Evolutionary conservation across 1,284 basidiomycete species (phyloP).

Genomic region (Ganoderma leucocontextum): DNA sequence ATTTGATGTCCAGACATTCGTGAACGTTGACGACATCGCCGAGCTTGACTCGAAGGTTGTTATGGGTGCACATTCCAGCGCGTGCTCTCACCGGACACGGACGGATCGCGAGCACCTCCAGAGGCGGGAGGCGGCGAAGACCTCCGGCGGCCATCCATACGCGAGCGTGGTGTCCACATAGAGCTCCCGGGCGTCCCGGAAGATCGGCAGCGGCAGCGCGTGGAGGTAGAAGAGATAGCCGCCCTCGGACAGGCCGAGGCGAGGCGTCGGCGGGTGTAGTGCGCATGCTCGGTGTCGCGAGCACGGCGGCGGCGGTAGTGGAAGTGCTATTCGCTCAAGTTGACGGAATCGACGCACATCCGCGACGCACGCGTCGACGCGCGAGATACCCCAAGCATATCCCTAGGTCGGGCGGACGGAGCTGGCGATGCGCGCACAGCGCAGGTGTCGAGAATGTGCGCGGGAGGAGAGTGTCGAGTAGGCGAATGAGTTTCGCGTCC

Average conservation of each 20-base stretch:
- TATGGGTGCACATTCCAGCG: no score
- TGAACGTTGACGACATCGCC: no score
- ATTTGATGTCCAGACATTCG: no score
- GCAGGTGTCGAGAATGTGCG: not conserved
- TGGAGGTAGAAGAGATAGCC: not conserved
- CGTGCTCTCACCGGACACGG: not conserved
- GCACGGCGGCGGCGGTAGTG: not conserved
- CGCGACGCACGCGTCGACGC: not conserved
- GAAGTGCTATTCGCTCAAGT: not conserved
- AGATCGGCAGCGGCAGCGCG: not conserved
- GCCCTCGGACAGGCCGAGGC: not conserved
- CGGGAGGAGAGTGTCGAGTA: not conserved
- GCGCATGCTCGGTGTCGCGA: not conserved
- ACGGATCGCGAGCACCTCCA: not conserved
- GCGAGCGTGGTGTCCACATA: not conserved
- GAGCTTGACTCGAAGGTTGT: no score
- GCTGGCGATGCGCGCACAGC: not conserved
- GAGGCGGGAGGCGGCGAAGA: not conserved
- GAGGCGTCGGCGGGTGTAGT: slow-evolving; percentile 1
- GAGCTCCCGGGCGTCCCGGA: not conserved
- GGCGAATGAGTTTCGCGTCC: not conserved
- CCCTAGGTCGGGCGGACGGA: not conserved
- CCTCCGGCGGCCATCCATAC: not conserved
- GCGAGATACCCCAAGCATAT: not conserved
- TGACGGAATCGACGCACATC: not conserved